Conservation (phyloP, 257 asterid genomes). For the Fraxinus quadrangulata region DNA sequence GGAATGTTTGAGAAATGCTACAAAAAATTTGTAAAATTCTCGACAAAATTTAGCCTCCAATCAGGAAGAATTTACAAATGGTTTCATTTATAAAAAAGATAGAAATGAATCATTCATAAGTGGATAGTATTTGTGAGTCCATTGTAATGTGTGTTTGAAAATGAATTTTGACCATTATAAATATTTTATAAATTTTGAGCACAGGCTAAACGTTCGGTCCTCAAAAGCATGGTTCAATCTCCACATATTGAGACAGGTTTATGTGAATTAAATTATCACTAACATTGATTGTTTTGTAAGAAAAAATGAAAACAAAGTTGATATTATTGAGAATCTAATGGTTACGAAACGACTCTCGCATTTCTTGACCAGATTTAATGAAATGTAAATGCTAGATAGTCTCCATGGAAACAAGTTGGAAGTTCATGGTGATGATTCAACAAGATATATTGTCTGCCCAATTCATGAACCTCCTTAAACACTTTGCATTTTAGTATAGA, state of each 20-base stretch:
- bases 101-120: too few relatives aligned
- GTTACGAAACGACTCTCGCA: not conserved
- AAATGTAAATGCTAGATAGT: not conserved
- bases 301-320: not conserved
- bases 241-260: not conserved
- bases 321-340: not conserved
- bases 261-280: not conserved
- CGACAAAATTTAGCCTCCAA: too few relatives aligned
- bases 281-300: not conserved
- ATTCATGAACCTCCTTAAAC: not conserved
- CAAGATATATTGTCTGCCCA: not conserved
- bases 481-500: not conserved
- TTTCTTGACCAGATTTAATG: not conserved
- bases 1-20: not conserved
- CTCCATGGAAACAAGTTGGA: not conserved
- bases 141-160: too few relatives aligned
- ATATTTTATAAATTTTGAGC: too few relatives aligned
- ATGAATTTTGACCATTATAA: too few relatives aligned
- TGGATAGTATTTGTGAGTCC: too few relatives aligned
- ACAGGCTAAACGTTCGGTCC: not conserved
- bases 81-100: too few relatives aligned
- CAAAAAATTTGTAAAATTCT: not conserved
- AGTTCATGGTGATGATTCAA: not conserved
- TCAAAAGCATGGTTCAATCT: not conserved
- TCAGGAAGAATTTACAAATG: too few relatives aligned